phyloP scores from a whole-genome alignment of 2,329 filamentous ascomycete genomes.

The Fusarium compactum region DNA sequence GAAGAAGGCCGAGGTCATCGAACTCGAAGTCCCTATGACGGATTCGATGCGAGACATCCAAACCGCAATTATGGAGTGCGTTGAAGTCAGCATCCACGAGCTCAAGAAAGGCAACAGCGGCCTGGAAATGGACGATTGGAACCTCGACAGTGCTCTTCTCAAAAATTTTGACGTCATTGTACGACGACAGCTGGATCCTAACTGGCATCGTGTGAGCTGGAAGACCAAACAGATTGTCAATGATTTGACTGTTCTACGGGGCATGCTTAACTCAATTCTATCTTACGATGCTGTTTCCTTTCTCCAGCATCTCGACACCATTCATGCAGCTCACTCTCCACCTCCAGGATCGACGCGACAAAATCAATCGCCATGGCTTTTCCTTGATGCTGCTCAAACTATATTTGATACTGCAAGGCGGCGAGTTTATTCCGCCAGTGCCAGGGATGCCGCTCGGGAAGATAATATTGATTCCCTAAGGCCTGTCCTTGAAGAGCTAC shows the following conservation, averaged over 20 bases:
- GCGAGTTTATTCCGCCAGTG: conserved; percentile 82
- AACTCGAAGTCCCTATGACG: conserved; percentile 96
- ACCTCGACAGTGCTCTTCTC: conserved; percentile 89
- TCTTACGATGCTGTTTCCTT: conserved; percentile 92
- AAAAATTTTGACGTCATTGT: conserved; percentile 93
- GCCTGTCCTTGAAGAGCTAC: conserved; percentile 91
- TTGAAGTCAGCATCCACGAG: conserved; percentile 93
- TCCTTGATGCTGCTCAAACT: conserved; percentile 92
- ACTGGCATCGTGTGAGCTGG: conserved; percentile 97
- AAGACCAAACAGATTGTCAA: conserved; percentile 95
- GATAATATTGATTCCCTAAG: conserved; percentile 71
- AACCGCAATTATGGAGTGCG: conserved; percentile 93
- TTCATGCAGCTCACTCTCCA: conserved; percentile 89
- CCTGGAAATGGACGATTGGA: conserved; percentile 97
- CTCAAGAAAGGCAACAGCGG: conserved; percentile 91
- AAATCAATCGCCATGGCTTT: conserved; percentile 94
- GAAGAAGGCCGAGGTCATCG: conserved; percentile 95
- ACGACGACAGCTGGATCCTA: conserved; percentile 89
- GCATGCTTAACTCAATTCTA: conserved; percentile 84
- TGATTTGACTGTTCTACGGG: conserved; percentile 85
- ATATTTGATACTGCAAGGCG: conserved; percentile 92
- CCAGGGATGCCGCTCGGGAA: conserved; percentile 63
- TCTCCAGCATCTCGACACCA: conserved; percentile 92
- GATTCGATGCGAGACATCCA: conserved; percentile 94
- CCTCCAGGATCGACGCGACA: conserved; percentile 88